phyloP scores from a whole-genome alignment of 805 yeast species.

The Zygosaccharomyces rouxii region DNA sequence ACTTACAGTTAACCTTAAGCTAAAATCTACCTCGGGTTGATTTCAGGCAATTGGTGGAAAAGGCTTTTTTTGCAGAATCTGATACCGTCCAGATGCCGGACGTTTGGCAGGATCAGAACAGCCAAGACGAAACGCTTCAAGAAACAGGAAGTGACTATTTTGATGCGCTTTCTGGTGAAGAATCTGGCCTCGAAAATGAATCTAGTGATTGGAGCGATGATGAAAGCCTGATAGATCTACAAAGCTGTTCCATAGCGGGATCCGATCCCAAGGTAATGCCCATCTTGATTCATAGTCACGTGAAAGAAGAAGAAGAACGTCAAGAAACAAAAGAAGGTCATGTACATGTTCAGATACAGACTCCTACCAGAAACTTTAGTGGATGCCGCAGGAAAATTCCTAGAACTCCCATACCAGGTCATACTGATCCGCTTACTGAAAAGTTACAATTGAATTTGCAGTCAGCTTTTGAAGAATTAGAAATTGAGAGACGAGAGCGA shows the following conservation, averaged over 20 bases:
- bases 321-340: not conserved
- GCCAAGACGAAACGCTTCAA: not conserved
- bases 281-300: constrained; percentile 7
- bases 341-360: constrained; percentile 9
- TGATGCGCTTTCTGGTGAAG: constrained; percentile 1
- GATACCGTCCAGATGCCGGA: not conserved
- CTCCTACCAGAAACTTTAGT: constrained; percentile 8
- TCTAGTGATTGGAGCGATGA: not conserved
- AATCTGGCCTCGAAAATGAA: not conserved
- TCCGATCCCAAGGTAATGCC: constrained; percentile 3
- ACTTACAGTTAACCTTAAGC: not conserved
- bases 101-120: not conserved
- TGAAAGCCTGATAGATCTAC: not conserved
- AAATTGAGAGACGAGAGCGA: constrained; percentile 1
- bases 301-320: not conserved
- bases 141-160: not conserved
- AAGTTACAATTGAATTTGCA: not conserved
- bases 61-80: not conserved
- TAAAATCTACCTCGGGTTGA: not conserved
- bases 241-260: not conserved
- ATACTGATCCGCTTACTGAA: constrained; percentile 3
- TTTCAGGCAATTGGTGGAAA: not conserved
- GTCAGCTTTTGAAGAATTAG: constrained; percentile 1
- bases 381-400: constrained; percentile 10
- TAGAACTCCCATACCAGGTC: constrained; percentile 22